Conservation (phyloP, 2,329 filamentous ascomycete genomes). For the Colletotrichum agaves region DNA sequence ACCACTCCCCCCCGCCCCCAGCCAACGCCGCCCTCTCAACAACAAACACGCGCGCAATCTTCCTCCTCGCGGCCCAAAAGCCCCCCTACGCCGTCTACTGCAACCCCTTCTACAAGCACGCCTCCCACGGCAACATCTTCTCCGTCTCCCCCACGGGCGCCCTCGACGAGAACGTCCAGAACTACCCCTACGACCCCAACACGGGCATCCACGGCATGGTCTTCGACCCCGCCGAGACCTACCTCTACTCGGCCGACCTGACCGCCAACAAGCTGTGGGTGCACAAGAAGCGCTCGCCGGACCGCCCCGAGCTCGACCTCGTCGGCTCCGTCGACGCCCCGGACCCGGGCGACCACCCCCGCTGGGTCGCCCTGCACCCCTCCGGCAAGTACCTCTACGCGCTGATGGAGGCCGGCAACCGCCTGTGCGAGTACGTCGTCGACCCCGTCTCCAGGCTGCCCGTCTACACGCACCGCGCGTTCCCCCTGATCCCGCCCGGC, state of each 20-base stretch:
- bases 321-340: constrained; percentile 81
- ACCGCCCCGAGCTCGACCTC: constrained; percentile 54
- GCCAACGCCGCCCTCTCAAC: constrained; percentile 74
- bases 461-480: constrained; percentile 80
- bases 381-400: constrained; percentile 83
- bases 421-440: constrained; percentile 83
- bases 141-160: constrained; percentile 66
- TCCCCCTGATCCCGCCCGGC: constrained; percentile 83
- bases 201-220: constrained; percentile 86
- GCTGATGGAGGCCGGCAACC: constrained; percentile 90
- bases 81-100: constrained; percentile 86
- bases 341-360: constrained; percentile 77
- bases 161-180: constrained; percentile 74
- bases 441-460: constrained; percentile 79
- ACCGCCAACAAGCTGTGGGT: constrained; percentile 85
- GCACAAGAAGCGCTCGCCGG: constrained; percentile 69
- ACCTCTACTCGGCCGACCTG: constrained; percentile 84
- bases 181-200: constrained; percentile 76
- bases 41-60: constrained; percentile 89
- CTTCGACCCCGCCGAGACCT: constrained; percentile 77
- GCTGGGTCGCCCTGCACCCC: constrained; percentile 88
- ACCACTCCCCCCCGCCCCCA: constrained; percentile 47
- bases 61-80: constrained; percentile 81
- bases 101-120: constrained; percentile 90
- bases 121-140: constrained; percentile 84